Conservation (phyloP, 2,329 filamentous ascomycete genomes). For the Aspergillus novoparasiticus region DNA sequence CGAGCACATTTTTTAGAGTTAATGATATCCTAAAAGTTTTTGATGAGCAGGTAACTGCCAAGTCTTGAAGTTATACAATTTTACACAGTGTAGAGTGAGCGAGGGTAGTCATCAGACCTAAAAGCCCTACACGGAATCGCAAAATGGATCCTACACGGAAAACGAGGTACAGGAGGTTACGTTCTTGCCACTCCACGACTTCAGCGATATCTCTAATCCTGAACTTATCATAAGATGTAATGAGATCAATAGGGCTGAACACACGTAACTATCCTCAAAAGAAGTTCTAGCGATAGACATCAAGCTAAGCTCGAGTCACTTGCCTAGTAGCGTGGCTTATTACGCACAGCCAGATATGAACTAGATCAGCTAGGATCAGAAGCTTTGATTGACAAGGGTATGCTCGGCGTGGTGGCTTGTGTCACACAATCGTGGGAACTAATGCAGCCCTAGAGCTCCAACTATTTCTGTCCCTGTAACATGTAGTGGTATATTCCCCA, state of each 20-base stretch:
- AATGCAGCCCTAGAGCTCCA: background rate
- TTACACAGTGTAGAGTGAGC: background rate
- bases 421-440: background rate
- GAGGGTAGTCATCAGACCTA: background rate
- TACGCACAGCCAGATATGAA: background rate
- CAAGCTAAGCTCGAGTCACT: too few species aligned
- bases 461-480: background rate
- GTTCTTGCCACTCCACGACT: background rate
- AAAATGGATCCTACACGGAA: background rate
- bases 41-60: background rate
- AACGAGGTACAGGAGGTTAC: background rate
- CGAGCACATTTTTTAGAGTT: background rate
- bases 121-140: background rate
- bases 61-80: background rate
- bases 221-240: background rate
- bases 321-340: background rate
- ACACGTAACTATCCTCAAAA: background rate
- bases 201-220: background rate
- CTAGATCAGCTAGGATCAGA: background rate
- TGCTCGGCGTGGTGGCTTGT: background rate
- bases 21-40: conserved; percentile 7
- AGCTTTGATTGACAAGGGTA: background rate
- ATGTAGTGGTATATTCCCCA: background rate
- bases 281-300: too few species aligned
- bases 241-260: background rate